These are phyloP conservation scores for Canavalia ensiformis DNA, from an alignment of 306 rosid species.

Conservation along the genomic window DNA sequence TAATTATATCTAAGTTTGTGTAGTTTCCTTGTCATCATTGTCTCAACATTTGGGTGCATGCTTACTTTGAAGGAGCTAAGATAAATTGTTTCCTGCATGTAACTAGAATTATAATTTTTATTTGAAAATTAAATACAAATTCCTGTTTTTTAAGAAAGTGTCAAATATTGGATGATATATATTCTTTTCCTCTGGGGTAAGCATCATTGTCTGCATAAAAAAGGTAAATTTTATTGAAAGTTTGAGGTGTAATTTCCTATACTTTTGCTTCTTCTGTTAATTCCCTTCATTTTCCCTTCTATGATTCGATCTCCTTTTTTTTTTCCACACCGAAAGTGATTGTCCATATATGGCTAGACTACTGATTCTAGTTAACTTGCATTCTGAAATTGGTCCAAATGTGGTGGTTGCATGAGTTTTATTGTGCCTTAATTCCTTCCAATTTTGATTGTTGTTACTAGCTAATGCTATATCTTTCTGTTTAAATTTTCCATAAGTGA, in stretches of 20 bases:
- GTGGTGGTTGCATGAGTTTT: conserved; percentile 22
- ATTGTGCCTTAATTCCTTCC: conserved; percentile 29
- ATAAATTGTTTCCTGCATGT: conserved; percentile 33
- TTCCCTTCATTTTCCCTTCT: neutral
- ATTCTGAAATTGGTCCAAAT: conserved; percentile 14
- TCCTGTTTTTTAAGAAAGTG: conserved; percentile 22
- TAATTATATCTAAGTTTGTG: conserved; percentile 11
- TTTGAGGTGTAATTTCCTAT: conserved; percentile 14
- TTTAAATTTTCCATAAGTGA: conserved; percentile 3
- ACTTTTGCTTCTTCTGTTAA: conserved; percentile 31
- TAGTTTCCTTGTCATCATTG: conserved; percentile 20
- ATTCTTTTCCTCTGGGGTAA: neutral
- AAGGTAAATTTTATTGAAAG: neutral
- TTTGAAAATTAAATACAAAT: conserved; percentile 27
- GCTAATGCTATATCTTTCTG: conserved; percentile 31
- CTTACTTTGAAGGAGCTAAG: conserved; percentile 24
- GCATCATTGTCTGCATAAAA: conserved; percentile 14
- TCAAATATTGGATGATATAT: neutral
- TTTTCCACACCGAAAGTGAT: neutral
- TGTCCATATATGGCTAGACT: conserved; percentile 13
- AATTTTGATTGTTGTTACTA: conserved; percentile 24
- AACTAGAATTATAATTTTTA: conserved; percentile 1
- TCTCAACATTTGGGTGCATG: conserved; percentile 10
- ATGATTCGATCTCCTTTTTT: neutral
- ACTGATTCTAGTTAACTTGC: conserved; percentile 22